Evolutionary conservation across 768 basidiomycete species (phyloP).

Genomic region (Suillus occidentalis): DNA sequence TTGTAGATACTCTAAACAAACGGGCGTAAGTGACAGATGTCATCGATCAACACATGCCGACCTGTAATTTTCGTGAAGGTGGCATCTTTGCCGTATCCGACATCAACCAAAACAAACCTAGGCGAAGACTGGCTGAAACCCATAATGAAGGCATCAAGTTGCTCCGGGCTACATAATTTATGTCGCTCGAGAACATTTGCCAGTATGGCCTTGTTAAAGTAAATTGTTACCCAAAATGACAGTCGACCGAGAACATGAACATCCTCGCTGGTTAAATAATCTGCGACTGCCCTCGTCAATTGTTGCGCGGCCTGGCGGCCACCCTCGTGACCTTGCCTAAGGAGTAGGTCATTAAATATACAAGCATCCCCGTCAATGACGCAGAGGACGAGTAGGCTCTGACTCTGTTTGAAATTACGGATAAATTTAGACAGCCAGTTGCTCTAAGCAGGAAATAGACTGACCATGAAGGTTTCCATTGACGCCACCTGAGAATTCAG

Average conservation of each 20-base stretch:
- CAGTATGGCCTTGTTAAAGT: slow-evolving; percentile 62
- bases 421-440: background rate
- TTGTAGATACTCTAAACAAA: slow-evolving; percentile 60
- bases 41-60: slow-evolving; percentile 24
- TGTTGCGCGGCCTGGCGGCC: slow-evolving; percentile 61
- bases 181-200: slow-evolving; percentile 49
- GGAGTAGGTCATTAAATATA: slow-evolving; percentile 59
- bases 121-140: slow-evolving; percentile 77
- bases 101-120: slow-evolving; percentile 69
- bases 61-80: slow-evolving; percentile 73
- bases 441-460: slow-evolving; percentile 4
- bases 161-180: slow-evolving; percentile 60
- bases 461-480: slow-evolving; percentile 51
- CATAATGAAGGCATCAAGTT: slow-evolving; percentile 67
- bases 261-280: slow-evolving; percentile 62
- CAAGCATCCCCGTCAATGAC: slow-evolving; percentile 73
- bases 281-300: slow-evolving; percentile 67
- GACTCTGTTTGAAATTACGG: slow-evolving; percentile 41
- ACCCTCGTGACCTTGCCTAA: slow-evolving; percentile 64
- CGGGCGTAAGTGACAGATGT: slow-evolving; percentile 2
- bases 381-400: slow-evolving; percentile 70
- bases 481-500: slow-evolving; percentile 65
- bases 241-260: slow-evolving; percentile 60
- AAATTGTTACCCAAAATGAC: slow-evolving; percentile 76
- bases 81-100: slow-evolving; percentile 61